Percentiles rank a stretch among this genome's conserved stretches.
These are phyloP conservation scores for Saccharomyces hybrid DNA, from an alignment of 1,139 yeast genomes.

Conservation along the genomic window DNA sequence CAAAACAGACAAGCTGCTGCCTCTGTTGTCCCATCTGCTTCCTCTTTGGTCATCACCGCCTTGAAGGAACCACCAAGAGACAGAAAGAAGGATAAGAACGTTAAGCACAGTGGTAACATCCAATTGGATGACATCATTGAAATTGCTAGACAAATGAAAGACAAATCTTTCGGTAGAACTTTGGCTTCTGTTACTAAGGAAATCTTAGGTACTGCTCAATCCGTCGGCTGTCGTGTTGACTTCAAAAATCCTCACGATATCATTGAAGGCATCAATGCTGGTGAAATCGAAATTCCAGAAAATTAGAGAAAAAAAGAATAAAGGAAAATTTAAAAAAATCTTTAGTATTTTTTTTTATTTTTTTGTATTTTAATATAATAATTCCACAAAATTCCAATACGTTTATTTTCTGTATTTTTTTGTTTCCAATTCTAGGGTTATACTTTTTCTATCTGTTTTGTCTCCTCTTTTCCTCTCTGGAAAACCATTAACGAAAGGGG, in stretches of 20 bases:
- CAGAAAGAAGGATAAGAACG: constrained; percentile 99
- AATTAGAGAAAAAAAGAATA: constrained; percentile 39
- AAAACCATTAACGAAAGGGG: background rate
- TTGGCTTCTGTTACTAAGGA: constrained; percentile 97
- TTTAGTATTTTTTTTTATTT: background rate
- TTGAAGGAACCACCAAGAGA: constrained; percentile 99
- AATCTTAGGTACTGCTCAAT: constrained; percentile 99
- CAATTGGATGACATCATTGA: constrained; percentile 94
- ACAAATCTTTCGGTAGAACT: constrained; percentile 96
- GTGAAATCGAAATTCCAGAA: constrained; percentile 95
- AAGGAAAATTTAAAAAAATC: background rate
- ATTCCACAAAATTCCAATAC: background rate
- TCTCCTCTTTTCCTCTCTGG: background rate
- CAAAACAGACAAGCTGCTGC: constrained; percentile 99
- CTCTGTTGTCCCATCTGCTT: constrained; percentile 99
- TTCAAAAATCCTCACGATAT: constrained; percentile 99
- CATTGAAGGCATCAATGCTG: constrained; percentile 95
- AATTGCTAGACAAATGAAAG: constrained; percentile 96
- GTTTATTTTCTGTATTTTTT: background rate
- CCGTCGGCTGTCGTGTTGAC: constrained; percentile 98
- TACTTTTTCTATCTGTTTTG: background rate
- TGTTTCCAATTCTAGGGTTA: background rate
- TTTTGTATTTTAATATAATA: background rate
- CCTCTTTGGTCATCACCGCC: constrained; percentile 97
- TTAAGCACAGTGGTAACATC: constrained; percentile 98